Percentiles rank a stretch among this genome's conserved stretches.
These are phyloP conservation scores for Breviolum minutum DNA, from an alignment of 73 alveolate genomes.

Conservation along the genomic window DNA sequence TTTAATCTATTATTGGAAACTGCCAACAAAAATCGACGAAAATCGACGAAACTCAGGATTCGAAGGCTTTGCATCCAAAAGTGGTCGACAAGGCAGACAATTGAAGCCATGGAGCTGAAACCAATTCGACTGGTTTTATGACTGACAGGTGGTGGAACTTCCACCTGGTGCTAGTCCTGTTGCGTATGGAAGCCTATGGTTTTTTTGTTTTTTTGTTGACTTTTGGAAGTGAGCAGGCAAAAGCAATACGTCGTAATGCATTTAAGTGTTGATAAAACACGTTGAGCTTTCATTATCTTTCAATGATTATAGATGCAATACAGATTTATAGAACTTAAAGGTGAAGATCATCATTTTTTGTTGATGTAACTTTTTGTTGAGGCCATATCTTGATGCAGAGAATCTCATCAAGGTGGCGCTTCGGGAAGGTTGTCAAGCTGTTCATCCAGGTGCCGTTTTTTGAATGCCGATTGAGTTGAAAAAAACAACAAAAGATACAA, in stretches of 20 bases:
- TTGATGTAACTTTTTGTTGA: background rate
- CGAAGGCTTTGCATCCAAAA: background rate
- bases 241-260: too few species aligned
- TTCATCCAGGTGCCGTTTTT: background rate
- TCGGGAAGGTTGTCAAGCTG: constrained; percentile 2
- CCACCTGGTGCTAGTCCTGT: constrained; percentile 5
- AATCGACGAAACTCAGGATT: background rate
- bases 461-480: background rate
- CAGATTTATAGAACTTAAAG: background rate
- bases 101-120: too few species aligned
- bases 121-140: background rate
- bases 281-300: too few species aligned
- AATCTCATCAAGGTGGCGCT: background rate
- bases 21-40: background rate
- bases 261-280: too few species aligned
- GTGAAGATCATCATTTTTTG: background rate
- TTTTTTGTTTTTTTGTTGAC: too few species aligned
- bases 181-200: background rate
- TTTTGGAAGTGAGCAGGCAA: too few species aligned
- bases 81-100: background rate
- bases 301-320: background rate
- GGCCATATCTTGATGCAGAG: constrained; percentile 3
- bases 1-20: background rate
- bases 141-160: constrained; percentile 5
- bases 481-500: background rate